Percentiles rank a stretch among this genome's conserved stretches.
Evolutionary conservation across 2,329 filamentous ascomycete genomes (phyloP).

Genomic region (Fusarium temperatum): DNA sequence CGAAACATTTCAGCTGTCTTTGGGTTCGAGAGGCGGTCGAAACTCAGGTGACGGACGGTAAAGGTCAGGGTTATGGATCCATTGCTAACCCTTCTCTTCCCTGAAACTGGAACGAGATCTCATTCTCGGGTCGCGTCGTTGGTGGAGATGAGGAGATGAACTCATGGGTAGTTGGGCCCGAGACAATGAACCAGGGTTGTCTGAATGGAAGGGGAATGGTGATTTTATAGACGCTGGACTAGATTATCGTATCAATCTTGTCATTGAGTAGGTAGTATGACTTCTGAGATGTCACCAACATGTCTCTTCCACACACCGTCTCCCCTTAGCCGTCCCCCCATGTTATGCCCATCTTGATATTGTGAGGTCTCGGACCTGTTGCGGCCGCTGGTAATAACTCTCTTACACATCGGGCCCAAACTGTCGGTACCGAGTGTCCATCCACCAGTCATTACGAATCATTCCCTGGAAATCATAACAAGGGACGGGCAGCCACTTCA

Average conservation of each 20-base stretch:
- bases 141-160: slow-evolving; percentile 33
- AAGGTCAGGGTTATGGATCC: not conserved
- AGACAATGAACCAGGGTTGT: slow-evolving; percentile 7
- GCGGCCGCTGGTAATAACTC: slow-evolving; percentile 26
- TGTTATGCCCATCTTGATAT: slow-evolving; percentile 6
- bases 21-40: not conserved
- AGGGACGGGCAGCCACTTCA: slow-evolving; percentile 33
- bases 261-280: not conserved
- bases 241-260: not conserved
- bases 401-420: slow-evolving; percentile 40
- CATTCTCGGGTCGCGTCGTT: slow-evolving; percentile 5
- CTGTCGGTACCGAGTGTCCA: slow-evolving; percentile 36
- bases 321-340: slow-evolving; percentile 7
- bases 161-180: slow-evolving; percentile 10
- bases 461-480: slow-evolving; percentile 32
- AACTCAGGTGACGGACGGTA: not conserved
- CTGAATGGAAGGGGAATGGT: not conserved
- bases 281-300: not conserved
- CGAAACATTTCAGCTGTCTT: not conserved
- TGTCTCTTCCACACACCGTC: slow-evolving; percentile 5
- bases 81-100: not conserved
- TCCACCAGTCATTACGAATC: slow-evolving; percentile 27
- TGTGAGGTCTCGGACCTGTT: slow-evolving; percentile 24
- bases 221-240: not conserved
- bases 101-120: slow-evolving; percentile 1